Base-by-base conservation (phyloP, 805 yeast species). In the Saturnispora ahearnii region DNA sequence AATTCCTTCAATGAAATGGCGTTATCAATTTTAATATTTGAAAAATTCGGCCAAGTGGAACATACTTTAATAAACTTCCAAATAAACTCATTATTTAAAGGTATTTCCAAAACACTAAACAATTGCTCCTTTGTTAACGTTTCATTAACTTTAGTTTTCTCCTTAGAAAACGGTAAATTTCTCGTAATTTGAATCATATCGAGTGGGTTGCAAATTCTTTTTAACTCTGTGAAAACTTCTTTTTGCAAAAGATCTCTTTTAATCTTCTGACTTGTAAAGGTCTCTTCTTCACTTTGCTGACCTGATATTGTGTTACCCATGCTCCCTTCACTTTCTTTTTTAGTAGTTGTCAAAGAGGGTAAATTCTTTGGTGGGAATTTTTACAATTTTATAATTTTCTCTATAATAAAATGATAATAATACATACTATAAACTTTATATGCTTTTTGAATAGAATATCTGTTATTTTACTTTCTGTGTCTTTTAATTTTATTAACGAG, bases 401-500 rank as follows among this genome's bases (percentile, higher is more conserved):
- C 40, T 36, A 22, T 36, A 36, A 5, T n/a, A 36, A 18, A 36
- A 21, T 18, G n/a, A 18, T 15, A 34, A 18, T 18, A 18, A 18
- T 18, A 18, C 18, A 6, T 8, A 26, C 29, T 26, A 26, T 26
- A 26, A 26, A 26, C n/a, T 31, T 11, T 12, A 31, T 11, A 13
- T 31, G 34, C 34, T 31, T 8, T 8, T 31, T 31, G 34, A 4
- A 6, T 26, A 8, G 29, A 26, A 26, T 26, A 34, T 34, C 22
- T 6, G 18, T 18, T 18, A 18, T 18, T 10, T 36, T 40, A 34
- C 40, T 12, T 33, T 40, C 45, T 38, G 30, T 74, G 22, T 44
- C 67, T 67, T 58, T 78, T 79, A 49, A 79, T 66, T 60, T 78
- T 79, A 36, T 72, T 63, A 2, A 77, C 84, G 56, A 79, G 67